Percentiles rank a stretch among this genome's conserved stretches.
These are phyloP conservation scores for Sphaerosporella brunnea DNA, from an alignment of 495 filamentous ascomycete genomes.

Conservation along the genomic window DNA sequence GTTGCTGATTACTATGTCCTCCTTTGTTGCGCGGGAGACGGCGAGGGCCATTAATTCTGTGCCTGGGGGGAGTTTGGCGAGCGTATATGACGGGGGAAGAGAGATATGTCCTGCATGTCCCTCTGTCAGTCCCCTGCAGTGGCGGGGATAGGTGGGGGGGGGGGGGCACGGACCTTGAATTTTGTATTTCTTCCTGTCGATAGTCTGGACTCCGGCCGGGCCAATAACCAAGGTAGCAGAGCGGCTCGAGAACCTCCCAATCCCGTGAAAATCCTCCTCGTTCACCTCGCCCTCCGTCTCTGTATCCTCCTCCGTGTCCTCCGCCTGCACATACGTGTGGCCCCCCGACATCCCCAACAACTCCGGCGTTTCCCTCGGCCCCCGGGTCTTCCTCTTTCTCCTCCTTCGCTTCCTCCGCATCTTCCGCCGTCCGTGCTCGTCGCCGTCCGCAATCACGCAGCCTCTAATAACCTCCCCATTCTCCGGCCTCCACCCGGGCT, in stretches of 20 bases:
- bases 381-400: background rate
- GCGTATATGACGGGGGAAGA: slow-evolving; percentile 14
- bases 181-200: slow-evolving; percentile 15
- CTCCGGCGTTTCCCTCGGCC: background rate
- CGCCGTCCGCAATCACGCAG: slow-evolving; percentile 13
- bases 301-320: background rate
- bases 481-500: slow-evolving; percentile 26
- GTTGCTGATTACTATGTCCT: slow-evolving; percentile 18
- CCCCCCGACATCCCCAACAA: background rate
- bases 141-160: no score
- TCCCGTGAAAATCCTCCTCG: background rate
- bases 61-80: slow-evolving; percentile 14
- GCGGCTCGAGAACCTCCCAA: background rate
- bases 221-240: slow-evolving; percentile 1
- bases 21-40: slow-evolving; percentile 21
- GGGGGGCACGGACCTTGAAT: no score
- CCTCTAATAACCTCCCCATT: slow-evolving; percentile 25
- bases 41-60: slow-evolving; percentile 13
- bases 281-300: background rate
- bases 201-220: background rate
- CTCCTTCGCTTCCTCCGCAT: slow-evolving; percentile 6
- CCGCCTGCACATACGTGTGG: background rate
- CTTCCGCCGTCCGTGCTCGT: slow-evolving; percentile 4
- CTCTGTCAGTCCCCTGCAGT: no score
- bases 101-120: slow-evolving; percentile 11